A percentile compares a stretch with the other conserved stretches of the same genome.
These are phyloP conservation scores for Skeletonema potamos DNA, from an alignment of 108 stramenopile species.

Conservation along the genomic window DNA sequence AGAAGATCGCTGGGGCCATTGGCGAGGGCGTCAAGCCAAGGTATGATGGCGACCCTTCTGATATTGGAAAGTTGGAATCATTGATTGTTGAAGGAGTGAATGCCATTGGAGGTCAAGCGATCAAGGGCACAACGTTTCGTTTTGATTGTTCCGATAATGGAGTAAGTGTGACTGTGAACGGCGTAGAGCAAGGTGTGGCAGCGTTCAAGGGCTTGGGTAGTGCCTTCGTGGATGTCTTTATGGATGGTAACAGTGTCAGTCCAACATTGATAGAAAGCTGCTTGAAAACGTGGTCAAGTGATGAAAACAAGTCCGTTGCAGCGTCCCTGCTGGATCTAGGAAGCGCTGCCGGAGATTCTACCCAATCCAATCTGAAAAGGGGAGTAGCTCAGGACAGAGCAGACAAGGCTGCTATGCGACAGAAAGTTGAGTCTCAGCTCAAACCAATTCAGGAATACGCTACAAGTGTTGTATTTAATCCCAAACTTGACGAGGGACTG, in stretches of 20 bases:
- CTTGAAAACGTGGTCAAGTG: constrained; percentile 40
- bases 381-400: not conserved
- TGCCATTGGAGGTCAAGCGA: constrained; percentile 64
- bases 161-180: constrained; percentile 72
- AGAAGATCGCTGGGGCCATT: constrained; percentile 84
- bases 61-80: constrained; percentile 45
- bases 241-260: constrained; percentile 79
- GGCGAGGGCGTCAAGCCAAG: constrained; percentile 76
- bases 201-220: constrained; percentile 49
- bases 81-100: constrained; percentile 47
- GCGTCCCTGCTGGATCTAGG: not conserved
- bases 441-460: constrained; percentile 2
- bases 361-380: not conserved
- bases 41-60: constrained; percentile 20
- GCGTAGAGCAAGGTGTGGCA: constrained; percentile 58
- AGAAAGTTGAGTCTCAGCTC: constrained; percentile 2
- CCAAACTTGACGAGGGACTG: constrained; percentile 8
- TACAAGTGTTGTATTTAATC: constrained; percentile 3
- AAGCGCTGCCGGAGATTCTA: too few species aligned
- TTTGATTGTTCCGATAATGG: constrained; percentile 66
- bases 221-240: constrained; percentile 70
- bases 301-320: not conserved
- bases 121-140: constrained; percentile 57
- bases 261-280: constrained; percentile 58
- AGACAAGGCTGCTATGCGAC: not conserved